Base-by-base conservation (phyloP, 2,329 filamentous ascomycete species). In the Colletotrichum eleusines region DNA sequence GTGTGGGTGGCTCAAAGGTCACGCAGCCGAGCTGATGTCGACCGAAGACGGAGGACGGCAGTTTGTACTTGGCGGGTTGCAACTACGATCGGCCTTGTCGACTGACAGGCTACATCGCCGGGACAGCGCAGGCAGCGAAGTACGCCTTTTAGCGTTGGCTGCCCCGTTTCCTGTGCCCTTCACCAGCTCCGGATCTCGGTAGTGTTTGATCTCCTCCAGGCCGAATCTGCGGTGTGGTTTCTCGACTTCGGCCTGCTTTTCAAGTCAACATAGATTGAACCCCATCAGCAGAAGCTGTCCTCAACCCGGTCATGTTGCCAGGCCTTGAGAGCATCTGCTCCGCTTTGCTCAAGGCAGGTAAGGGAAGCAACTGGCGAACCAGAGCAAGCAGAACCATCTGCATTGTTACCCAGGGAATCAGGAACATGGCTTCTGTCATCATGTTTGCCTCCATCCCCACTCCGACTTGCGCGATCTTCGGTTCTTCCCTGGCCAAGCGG, bases 391-490 rank as follows among this genome's bases (percentile, higher is more conserved):
- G 57, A 62, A 61, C 31, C 33, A 26, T 55, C 42, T 42, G 64
- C 69, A 60, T 53, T 14, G 28, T 59, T 48, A 42, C 33, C 28
- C 58, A 63, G 26, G 67, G 58, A 71, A 63, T 58, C 64, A 57
- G 33, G 38, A 50, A 57, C 60, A 72, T 57, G 63, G 63, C 63
- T 59, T 46, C 20, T 60, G 33, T 33, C 60, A 67, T 60, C 42
- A 33, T 23, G 44, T 35, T 55, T 68, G 58, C 44, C 23, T 63
- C 50, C 40, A 40, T 71, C 23, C 59, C 72, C 54, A 48, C 51
- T 69, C 69, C 71, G 59, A 72, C 63, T 72, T 60, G 71, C 55
- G 71, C 71, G 63, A 72, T 72, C 71, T 60, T 53, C 50, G 59
- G 50, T 58, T 63, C 55, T 61, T 64, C 40, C 54, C 60, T 69